phyloP scores from a whole-genome alignment of 1,284 basidiomycete genomes.

The Sporisorium sorghi region DNA sequence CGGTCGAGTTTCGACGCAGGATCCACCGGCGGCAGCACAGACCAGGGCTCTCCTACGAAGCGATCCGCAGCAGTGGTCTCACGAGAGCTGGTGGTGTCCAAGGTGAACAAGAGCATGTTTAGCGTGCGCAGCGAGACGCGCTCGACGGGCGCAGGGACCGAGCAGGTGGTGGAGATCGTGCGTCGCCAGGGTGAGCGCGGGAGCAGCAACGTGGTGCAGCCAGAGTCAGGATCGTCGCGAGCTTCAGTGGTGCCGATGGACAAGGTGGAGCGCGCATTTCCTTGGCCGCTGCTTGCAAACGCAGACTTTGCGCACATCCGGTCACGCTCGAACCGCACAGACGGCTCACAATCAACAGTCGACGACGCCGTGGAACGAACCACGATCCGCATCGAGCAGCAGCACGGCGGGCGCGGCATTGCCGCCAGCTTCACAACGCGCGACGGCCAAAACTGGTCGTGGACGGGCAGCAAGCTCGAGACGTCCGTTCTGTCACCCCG shows the following conservation, averaged over 20 bases:
- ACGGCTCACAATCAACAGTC: conserved; percentile 11
- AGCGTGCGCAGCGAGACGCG: conserved; percentile 21
- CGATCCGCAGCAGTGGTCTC: too few species aligned
- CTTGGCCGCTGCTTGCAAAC: conserved; percentile 31
- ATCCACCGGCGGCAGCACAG: neutral
- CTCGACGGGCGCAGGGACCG: conserved; percentile 3
- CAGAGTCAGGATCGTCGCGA: conserved; percentile 7
- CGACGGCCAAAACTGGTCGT: conserved; percentile 32
- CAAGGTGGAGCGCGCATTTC: conserved; percentile 39
- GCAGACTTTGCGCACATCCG: conserved; percentile 16
- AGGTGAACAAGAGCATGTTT: conserved; percentile 29
- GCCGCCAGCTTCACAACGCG: conserved; percentile 21
- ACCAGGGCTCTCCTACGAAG: too few species aligned
- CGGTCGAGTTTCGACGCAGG: conserved; percentile 16
- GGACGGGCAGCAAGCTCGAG: conserved; percentile 34
- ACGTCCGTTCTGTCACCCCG: conserved; percentile 26
- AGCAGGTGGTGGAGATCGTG: conserved; percentile 32
- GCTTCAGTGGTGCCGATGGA: conserved; percentile 6
- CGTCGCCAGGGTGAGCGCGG: conserved; percentile 12
- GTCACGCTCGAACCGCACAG: conserved; percentile 14
- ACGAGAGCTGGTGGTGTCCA: conserved; percentile 39
- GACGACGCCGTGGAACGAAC: conserved; percentile 19
- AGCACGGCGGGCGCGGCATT: conserved; percentile 18
- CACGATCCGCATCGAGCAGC: conserved; percentile 33
- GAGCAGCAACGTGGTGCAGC: conserved; percentile 5